Conservation (phyloP, 1,139 yeast species). For the Magnusiomyces suaveolens region DNA sequence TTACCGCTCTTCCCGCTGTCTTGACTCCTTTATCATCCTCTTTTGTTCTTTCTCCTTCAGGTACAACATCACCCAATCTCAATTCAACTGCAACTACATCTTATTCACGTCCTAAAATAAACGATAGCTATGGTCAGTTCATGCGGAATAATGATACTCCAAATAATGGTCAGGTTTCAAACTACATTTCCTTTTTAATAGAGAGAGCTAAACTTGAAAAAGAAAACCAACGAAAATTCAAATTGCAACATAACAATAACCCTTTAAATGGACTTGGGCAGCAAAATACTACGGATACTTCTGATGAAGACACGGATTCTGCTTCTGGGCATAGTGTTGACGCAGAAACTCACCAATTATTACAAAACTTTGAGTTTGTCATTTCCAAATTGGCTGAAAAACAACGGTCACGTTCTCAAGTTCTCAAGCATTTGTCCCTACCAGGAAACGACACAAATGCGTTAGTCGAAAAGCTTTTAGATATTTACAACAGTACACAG, state of each 20-base stretch:
- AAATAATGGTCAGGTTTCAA: no score
- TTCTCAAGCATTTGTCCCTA: not conserved
- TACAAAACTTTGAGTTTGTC: not conserved
- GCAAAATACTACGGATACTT: not conserved
- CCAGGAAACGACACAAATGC: not conserved
- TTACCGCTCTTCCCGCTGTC: not conserved
- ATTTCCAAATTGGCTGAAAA: not conserved
- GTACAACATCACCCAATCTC: not conserved
- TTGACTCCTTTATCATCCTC: not conserved
- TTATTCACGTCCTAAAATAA: not conserved
- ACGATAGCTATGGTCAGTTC: not conserved
- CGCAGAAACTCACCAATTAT: not conserved
- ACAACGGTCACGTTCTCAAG: not conserved
- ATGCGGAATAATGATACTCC: not conserved
- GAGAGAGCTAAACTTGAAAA: no score
- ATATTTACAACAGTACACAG: not conserved
- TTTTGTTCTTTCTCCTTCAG: not conserved
- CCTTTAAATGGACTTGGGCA: no score
- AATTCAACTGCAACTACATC: not conserved
- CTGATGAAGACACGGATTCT: not conserved
- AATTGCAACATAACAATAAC: no score
- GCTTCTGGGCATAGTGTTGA: not conserved
- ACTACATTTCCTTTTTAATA: no score
- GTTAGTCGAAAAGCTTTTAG: not conserved
- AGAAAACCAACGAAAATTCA: no score